Evolutionary conservation across 2,329 filamentous ascomycete species (phyloP), one percentile per base, ranked within the genome.

Genomic region (Neocatenulostroma microsporum): DNA sequence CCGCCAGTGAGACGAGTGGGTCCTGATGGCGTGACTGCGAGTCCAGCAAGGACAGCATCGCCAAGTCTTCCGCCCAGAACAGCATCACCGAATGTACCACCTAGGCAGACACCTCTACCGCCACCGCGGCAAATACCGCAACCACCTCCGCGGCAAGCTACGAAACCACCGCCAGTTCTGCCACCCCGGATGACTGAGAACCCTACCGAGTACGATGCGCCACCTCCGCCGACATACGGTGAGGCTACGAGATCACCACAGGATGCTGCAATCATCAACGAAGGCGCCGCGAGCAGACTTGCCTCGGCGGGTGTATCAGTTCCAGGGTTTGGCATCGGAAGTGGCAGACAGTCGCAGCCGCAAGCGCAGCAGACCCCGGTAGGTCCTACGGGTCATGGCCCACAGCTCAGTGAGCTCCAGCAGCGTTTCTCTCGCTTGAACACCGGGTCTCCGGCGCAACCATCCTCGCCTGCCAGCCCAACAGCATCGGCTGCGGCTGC

Each of bases 241-340:
- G 58, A 73, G 45, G 57, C 55, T 26, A 56, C 30, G 44, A 45
- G 49, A 33, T 42, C 48, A 41, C 53, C 26, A 42, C 44, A 49
- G 30, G 39, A 52, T 35, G 39, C 57, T 45, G 21, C 52, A 10
- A 40, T 57, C 30, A 48, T 78, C 28, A 77, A 78, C 36, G 69
- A 74, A 48, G 74, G 69, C 4, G 80, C 85, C 4, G 57, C 81
- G 37, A 70, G 65, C 40, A 73, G 84, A 27, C 69, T 95, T 7
- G 76, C 79, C 9, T 73, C 77, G 24, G 80, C 84, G 1, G 87
- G 87, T 1, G 70, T 94, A 5, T 83, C 80, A 0, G 84, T 94
- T 0, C 81, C 86, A 1, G 82, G 74, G 0, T 67, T 94, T 3
- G 82, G 82, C 4, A 93, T 94, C 42, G 79, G 77, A 3, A 57